Evolutionary conservation across 306 rosid genomes (phyloP).

Genomic region (Vigna reflexopilosa): DNA sequence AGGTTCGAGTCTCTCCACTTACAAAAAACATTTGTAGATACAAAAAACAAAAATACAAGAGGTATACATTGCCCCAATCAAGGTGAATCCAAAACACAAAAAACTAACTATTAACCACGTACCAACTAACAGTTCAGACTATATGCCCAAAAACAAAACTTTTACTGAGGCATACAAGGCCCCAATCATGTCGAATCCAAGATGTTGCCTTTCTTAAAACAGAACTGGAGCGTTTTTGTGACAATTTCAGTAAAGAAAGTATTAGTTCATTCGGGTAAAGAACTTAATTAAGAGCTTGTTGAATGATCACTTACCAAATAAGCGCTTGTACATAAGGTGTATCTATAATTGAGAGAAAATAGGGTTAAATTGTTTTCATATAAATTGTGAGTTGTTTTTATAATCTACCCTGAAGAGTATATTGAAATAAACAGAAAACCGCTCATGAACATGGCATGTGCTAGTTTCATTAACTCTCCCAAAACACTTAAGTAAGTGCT

Average conservation of each 20-base stretch:
- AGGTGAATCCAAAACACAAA: too few species aligned
- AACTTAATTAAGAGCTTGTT: background rate
- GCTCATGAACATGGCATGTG: background rate
- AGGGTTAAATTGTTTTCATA: background rate
- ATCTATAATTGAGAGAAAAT: background rate
- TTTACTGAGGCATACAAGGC: conserved; percentile 9
- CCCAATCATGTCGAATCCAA: conserved; percentile 6
- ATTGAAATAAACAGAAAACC: background rate
- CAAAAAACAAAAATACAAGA: too few species aligned
- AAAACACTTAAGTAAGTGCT: background rate
- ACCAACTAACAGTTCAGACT: too few species aligned
- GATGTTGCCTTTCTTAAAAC: conserved; percentile 24
- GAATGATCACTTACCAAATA: background rate
- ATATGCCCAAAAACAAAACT: background rate
- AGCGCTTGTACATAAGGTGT: background rate
- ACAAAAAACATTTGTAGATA: too few species aligned
- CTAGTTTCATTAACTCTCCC: background rate
- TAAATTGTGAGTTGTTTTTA: background rate
- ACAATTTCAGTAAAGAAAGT: background rate
- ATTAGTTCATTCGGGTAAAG: background rate
- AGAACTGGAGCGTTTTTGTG: conserved; percentile 21
- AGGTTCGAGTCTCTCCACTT: too few species aligned
- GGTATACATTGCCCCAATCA: too few species aligned
- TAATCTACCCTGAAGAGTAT: background rate
- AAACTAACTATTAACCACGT: too few species aligned